Evolutionary conservation across 176 grass and related monocot species (phyloP).

Genomic region (Themeda triandra): DNA sequence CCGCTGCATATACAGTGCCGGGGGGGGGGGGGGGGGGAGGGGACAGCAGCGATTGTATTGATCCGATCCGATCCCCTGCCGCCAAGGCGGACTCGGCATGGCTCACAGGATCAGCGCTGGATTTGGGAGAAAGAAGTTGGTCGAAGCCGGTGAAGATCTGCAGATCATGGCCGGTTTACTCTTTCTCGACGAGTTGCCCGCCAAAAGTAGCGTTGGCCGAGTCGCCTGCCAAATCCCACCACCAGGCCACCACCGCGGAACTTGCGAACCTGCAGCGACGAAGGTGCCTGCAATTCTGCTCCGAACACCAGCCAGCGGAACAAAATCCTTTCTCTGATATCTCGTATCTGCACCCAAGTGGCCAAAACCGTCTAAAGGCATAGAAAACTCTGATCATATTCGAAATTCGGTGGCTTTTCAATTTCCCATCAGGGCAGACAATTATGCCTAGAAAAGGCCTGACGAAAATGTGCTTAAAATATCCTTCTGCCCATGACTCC

Average conservation of each 20-base stretch:
- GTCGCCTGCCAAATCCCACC: neutral
- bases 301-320: neutral
- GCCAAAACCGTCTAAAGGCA: neutral
- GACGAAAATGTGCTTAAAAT: neutral
- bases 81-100: neutral
- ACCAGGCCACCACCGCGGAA: neutral
- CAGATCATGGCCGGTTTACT: neutral
- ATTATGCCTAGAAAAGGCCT: neutral
- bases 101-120: neutral
- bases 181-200: neutral
- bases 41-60: too few species aligned
- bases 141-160: neutral
- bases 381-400: neutral
- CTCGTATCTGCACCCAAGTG: neutral
- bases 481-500: neutral
- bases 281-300: neutral
- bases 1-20: too few species aligned
- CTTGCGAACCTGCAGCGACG: neutral
- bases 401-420: neutral
- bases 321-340: neutral
- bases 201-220: neutral
- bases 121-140: neutral
- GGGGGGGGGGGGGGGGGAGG: too few species aligned
- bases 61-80: too few species aligned
- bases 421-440: neutral